Percentiles rank a stretch among this genome's conserved stretches.
phyloP scores from a whole-genome alignment of 2,329 filamentous ascomycete species.

The Chaetothyriales sp. region DNA sequence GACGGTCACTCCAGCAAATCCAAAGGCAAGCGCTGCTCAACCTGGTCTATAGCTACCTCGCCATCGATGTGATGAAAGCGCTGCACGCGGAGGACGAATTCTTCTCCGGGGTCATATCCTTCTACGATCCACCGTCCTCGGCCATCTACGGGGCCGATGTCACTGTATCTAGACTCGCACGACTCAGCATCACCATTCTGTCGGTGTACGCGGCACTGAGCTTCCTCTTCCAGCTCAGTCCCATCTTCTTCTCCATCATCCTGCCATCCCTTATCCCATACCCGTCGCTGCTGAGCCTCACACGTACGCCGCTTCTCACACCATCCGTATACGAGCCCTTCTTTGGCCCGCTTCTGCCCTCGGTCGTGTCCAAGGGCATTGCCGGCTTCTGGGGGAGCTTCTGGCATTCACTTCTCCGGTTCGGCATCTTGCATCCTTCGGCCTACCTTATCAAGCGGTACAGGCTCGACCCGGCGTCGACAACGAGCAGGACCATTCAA shows the following conservation, averaged over 20 bases:
- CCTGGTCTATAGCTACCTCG: slow-evolving; percentile 45
- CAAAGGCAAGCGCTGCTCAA: slow-evolving; percentile 7
- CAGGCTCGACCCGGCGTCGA: slow-evolving; percentile 5
- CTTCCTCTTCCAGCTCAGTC: slow-evolving; percentile 44
- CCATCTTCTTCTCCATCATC: slow-evolving; percentile 43
- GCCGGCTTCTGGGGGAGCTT: slow-evolving; percentile 68
- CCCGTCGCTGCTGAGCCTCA: slow-evolving; percentile 38
- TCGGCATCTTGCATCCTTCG: slow-evolving; percentile 32
- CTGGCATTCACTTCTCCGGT: slow-evolving; percentile 86
- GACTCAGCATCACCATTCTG: slow-evolving; percentile 40
- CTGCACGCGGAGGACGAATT: slow-evolving; percentile 25
- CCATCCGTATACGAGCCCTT: slow-evolving; percentile 47
- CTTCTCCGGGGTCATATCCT: slow-evolving; percentile 14
- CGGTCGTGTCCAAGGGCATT: slow-evolving; percentile 47
- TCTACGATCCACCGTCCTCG: slow-evolving; percentile 1
- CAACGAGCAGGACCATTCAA: slow-evolving; percentile 25
- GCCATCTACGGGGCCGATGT: slow-evolving; percentile 5
- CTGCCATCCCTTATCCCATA: slow-evolving; percentile 38
- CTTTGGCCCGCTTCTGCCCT: slow-evolving; percentile 35
- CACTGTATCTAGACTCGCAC: slow-evolving; percentile 35
- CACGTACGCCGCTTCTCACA: slow-evolving; percentile 45
- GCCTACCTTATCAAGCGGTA: slow-evolving; percentile 9
- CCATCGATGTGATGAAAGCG: slow-evolving; percentile 39
- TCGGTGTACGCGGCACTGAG: slow-evolving; percentile 47
- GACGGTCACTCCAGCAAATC: slow-evolving; percentile 4